Evolutionary conservation across 2,329 filamentous ascomycete genomes (phyloP), one percentile per base, ranked within the genome.

Genomic region (Fusarium caatingaense): DNA sequence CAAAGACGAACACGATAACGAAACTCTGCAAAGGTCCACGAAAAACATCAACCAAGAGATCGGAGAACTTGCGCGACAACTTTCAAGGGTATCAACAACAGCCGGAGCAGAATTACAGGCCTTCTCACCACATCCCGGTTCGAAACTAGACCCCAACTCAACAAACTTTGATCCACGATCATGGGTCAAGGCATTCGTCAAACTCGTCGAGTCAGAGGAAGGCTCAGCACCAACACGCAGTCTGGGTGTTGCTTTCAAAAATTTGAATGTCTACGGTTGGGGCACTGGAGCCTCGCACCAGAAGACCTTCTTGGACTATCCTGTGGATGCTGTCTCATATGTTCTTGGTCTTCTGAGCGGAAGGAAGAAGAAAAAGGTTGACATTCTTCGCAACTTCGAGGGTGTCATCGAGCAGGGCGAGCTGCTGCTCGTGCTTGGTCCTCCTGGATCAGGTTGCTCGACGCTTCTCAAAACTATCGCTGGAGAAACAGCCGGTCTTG

Each of bases 391-490:
- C 2, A 50, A 73, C 8, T 78, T 78, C 8, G 76, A 78, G n/a
- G 76, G 76, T 15, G 51, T 78, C 3, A 37, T 78, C 6, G 74
- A 78, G 1, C 50, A 76, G 6, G 76, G 76, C 0, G 76, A 78
- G 47, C 27, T 78, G 49, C n/a, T 78, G 0, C 64, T 78, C 2
- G 76, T 78, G 1, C 66, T 91, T 8, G 89, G 89, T 12, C 84
- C 86, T 34, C 88, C 87, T 7, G 81, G 81, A 2, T 77, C 77
- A 40, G 87, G 87, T 18, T 88, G 86, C 71, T 85, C 83, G n/a
- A 89, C 87, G 1, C 76, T 89, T 2, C 78, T 89, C 12, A 89
- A 89, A 74, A 83, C 86, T 0, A 81, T 89, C 20, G 81, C 82
- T 0, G 85, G 85, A n/a, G 83, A 89, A 65, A 82, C 84, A 9